phyloP scores from a whole-genome alignment of 371 early-diverging fungal species.

The Smittium culicis region DNA sequence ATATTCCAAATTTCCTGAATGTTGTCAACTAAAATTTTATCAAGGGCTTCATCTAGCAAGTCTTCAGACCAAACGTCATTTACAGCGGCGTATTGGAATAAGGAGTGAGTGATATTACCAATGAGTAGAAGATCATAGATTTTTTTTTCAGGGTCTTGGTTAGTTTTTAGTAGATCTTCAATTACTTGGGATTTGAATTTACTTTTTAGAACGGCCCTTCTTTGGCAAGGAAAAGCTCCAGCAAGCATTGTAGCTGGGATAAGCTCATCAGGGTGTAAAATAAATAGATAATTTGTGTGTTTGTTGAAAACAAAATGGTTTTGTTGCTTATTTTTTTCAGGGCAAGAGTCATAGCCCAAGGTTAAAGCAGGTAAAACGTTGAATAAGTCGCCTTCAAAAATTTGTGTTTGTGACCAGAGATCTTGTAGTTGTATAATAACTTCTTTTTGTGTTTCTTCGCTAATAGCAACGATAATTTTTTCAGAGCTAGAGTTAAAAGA shows the following conservation, averaged over 20 bases:
- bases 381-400: constrained; percentile 37
- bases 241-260: constrained; percentile 62
- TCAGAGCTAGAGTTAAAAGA: not conserved
- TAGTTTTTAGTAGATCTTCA: constrained; percentile 21
- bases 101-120: constrained; percentile 66
- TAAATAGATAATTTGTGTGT: constrained; percentile 25
- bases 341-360: not conserved
- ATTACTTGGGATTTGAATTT: constrained; percentile 33
- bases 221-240: constrained; percentile 54
- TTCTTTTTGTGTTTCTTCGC: constrained; percentile 7
- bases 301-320: constrained; percentile 36
- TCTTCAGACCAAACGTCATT: constrained; percentile 39
- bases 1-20: constrained; percentile 50
- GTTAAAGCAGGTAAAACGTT: constrained; percentile 31
- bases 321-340: not conserved
- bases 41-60: constrained; percentile 33
- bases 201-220: constrained; percentile 60
- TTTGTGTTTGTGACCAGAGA: constrained; percentile 33
- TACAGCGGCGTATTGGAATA: constrained; percentile 50
- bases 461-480: constrained; percentile 9
- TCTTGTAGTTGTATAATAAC: constrained; percentile 26
- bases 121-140: constrained; percentile 44
- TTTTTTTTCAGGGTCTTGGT: not conserved
- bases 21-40: constrained; percentile 31
- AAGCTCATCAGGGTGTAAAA: constrained; percentile 68